Evolutionary conservation across 306 rosid genomes (phyloP).

Genomic region (Lotus japonicus): DNA sequence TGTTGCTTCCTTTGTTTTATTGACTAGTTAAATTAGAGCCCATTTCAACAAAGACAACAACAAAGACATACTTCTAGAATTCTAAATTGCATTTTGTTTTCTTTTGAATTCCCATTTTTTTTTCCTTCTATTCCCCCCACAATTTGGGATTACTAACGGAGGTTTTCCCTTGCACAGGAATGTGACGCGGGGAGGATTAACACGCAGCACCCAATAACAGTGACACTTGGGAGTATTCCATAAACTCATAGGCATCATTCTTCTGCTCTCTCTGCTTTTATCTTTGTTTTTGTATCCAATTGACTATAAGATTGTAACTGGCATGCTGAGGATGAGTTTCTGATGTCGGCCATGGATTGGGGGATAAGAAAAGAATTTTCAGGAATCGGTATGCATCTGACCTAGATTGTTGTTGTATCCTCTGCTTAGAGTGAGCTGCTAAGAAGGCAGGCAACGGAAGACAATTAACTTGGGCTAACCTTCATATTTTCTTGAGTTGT

Average conservation of each 20-base stretch:
- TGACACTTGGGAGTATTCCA: slow-evolving; percentile 26
- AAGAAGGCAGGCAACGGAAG: slow-evolving; percentile 40
- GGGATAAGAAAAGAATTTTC: slow-evolving; percentile 16
- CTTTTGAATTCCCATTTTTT: neutral
- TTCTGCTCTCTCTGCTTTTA: slow-evolving; percentile 23
- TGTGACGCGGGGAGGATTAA: slow-evolving; percentile 82
- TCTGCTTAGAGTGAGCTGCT: slow-evolving; percentile 56
- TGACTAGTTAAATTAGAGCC: neutral
- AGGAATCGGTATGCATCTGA: slow-evolving; percentile 56
- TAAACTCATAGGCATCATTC: slow-evolving; percentile 37
- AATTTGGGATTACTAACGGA: slow-evolving; percentile 19
- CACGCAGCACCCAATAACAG: slow-evolving; percentile 94
- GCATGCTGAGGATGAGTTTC: slow-evolving; percentile 43
- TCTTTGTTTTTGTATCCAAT: slow-evolving; percentile 27
- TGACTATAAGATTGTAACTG: slow-evolving; percentile 58
- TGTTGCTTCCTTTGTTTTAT: neutral
- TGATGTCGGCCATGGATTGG: slow-evolving; percentile 38
- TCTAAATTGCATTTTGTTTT: neutral
- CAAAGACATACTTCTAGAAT: too few species aligned
- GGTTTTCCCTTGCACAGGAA: slow-evolving; percentile 47
- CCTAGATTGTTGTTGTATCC: slow-evolving; percentile 55
- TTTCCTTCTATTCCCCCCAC: neutral
- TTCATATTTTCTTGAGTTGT: slow-evolving; percentile 61
- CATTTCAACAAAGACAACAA: neutral
- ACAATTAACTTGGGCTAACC: slow-evolving; percentile 80